Evolutionary conservation across 202 grass and related monocot genomes (phyloP), one percentile per base, ranked within the genome.

Genomic region (Zoysia matrella): DNA sequence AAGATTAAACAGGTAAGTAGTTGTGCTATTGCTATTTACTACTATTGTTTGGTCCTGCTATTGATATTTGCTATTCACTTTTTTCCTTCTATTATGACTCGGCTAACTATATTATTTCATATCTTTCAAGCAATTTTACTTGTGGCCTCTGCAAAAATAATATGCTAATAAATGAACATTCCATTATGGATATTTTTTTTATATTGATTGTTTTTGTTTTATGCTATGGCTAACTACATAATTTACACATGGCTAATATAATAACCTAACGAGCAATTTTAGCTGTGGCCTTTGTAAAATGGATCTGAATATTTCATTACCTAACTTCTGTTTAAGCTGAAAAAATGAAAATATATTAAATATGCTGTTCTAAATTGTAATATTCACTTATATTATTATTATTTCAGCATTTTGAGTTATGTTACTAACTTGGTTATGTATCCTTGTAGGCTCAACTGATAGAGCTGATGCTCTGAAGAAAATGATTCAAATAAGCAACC

Each of bases 401-500:
- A 11, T 47, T 22, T 44, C 10, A 73, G 15, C 45, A 6, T 36
- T 11, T 0, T 1, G 22, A 43, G 39, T 66, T 12, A 15, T 52
- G 39, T 66, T 41, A 5, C 69, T 86, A 42, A 87, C 49, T 30
- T 62, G 39, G 11, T 63, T 65, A 61, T 85, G 22, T 48, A 39
- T 81, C 43, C n/a, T 39, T 79, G 44, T 74, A 98, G 95, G 90
- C 51, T 91, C 90, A 16, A 80, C 11, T 8, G 89, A 89, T 81
- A 90, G 89, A 85, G 85, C 67, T 88, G 92, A 92, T 73, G 43
- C 81, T 74, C 80, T 98, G 74, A 98, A 93, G 87, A 95, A 86
- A 90, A 98, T 84, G 30, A 48, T 98, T 83, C 96, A 95, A 90
- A 86, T 98, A 74, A 98, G 92, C 83, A 98, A 98, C 75, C 82